A percentile compares a stretch with the other conserved stretches of the same genome.
Evolutionary conservation across 768 basidiomycete species (phyloP).

Genomic region (Chlorophyllum brunneum): DNA sequence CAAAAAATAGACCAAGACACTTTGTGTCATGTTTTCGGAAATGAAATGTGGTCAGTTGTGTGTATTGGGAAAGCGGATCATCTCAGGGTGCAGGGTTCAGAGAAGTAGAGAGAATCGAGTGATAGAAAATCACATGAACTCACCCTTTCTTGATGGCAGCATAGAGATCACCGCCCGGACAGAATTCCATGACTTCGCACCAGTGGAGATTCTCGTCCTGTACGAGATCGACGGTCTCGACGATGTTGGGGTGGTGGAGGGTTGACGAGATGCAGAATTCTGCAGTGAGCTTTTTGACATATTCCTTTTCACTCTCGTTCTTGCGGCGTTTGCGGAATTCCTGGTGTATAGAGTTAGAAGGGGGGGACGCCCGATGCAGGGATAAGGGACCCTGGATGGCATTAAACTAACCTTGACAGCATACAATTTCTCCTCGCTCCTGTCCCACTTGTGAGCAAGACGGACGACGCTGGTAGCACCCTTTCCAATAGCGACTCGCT

Average conservation of each 20-base stretch:
- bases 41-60: too few relatives aligned
- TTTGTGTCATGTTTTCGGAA: slow-evolving; percentile 8
- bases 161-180: slow-evolving; percentile 96
- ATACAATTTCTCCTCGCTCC: slow-evolving; percentile 93
- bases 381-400: slow-evolving; percentile 10
- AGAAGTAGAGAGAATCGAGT: too few relatives aligned
- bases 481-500: slow-evolving; percentile 95
- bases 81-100: not conserved
- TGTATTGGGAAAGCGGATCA: slow-evolving; percentile 3
- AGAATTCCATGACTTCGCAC: slow-evolving; percentile 99
- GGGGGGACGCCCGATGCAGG: slow-evolving; percentile 3
- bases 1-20: slow-evolving; percentile 7
- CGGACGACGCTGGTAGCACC: slow-evolving; percentile 97
- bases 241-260: slow-evolving; percentile 88
- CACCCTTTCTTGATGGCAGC: slow-evolving; percentile 97
- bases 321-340: slow-evolving; percentile 98
- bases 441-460: slow-evolving; percentile 98
- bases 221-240: slow-evolving; percentile 98
- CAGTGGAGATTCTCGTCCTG: slow-evolving; percentile 95
- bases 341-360: too few relatives aligned
- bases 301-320: slow-evolving; percentile 99
- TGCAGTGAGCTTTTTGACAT: slow-evolving; percentile 98
- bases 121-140: too few relatives aligned
- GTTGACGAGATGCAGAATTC: slow-evolving; percentile 99
- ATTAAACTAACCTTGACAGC: slow-evolving; percentile 78